Base-by-base conservation (phyloP, 108 stramenopile genomes). In the Epithemia pelagica region DNA sequence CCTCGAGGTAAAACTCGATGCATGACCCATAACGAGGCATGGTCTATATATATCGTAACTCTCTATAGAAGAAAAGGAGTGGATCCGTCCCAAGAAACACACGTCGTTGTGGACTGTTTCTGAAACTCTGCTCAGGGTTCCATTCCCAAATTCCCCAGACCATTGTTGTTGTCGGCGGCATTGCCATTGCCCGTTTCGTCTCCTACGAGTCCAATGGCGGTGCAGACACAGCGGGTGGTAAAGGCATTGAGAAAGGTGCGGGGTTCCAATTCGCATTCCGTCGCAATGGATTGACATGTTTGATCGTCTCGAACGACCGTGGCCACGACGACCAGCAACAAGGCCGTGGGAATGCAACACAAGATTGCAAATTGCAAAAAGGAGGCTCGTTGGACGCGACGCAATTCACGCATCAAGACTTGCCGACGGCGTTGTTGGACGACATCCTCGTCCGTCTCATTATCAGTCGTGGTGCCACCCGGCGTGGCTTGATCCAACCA, bases 231-330 rank as follows among this genome's bases (percentile, higher is more conserved):
- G 37, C 88, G 82, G 29, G 80, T 86, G 32, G 91, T 93, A 68
- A 93, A 93, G 3, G 91, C 91, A 77, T 93, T 88, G 46, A 90
- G 86, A 59, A 93, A 93, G 10, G 74, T 86, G 31, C 91, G 33
- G 18, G 77, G 61, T 65, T 93, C 91, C 60, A 77, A 62, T 25
- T 70, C 74, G 63, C 91, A 92, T 19, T 61, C 61, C 25, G 76
- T 81, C 2, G 85, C 75, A 2, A 75, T 80, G 3, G 63, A 63
- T 23, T 54, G 63, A 54, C 89, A 90, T 10, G 79, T 78, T 56
- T 81, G 78, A 55, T 87, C 83, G 28, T 87, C 89, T 23, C 79
- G 70, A 8, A 93, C 24, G 22, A 88, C 86, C 0, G 88, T 86
- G 23, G 75, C 82, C 25, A 93, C 68, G 8, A 93, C 87, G 68